Base-by-base conservation (phyloP, 257 asterid species). In the Fraxinus anomala region DNA sequence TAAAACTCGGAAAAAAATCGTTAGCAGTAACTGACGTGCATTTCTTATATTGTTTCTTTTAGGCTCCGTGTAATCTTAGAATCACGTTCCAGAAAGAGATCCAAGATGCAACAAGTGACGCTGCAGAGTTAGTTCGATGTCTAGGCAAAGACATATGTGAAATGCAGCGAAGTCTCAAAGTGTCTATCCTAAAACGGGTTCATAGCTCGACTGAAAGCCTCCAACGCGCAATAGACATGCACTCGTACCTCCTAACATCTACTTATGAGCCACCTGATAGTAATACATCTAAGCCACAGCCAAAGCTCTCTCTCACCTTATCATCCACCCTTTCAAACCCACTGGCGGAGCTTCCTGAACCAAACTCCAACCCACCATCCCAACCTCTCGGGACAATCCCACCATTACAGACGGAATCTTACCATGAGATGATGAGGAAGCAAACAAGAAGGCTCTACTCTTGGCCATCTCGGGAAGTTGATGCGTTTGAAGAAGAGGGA, bases 391-490 rank as follows among this genome's bases (percentile, higher is more conserved):
- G 44, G 49, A 61, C 47, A 9, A 40, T 31, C 37, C 83, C 80
- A 26, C 73, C 76, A 6, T 31, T 73, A 34, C 88, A 74, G 24
- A 83, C 79, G 8, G 89, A 86, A 31, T 59, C 88, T 26, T 84
- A 78, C 61, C 89, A 84, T 40, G 92, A 91, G 88, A 83, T 39
- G 42, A 78, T 83, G 90, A 89, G 92, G 84, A 91, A 86, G 81
- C 91, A 86, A 26, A 85, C 88, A 4, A 86, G 91, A 83, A 83
- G 92, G 89, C 83, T 83, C 13, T 72, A 91, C 59, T 91, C 94
- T 0, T 87, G 96, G 94, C 96, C 91, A 17, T 89, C 91, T 0
- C 79, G 91, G 67, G 92, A 86, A 79, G 91, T 89, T 1, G 91
- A 91, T 80, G 82, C 88, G 6, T 82, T 77, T 10, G 89, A 85